Base-by-base conservation (phyloP, 2,329 filamentous ascomycete genomes). In the Myriosclerotinia scirpicola region DNA sequence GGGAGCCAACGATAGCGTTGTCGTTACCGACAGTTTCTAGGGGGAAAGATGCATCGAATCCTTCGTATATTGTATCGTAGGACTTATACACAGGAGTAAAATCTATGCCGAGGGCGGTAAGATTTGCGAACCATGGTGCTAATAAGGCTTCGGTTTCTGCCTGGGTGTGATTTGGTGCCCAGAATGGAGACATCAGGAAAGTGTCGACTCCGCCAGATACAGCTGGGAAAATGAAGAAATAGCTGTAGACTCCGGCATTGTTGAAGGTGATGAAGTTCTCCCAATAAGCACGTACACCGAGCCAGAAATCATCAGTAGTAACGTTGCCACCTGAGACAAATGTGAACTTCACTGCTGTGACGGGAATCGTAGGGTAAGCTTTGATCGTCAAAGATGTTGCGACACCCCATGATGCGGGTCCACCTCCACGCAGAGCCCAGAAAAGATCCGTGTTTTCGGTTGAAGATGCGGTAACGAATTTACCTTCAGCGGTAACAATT, bases 351-450 rank as follows among this genome's bases (percentile, higher is more conserved):
- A 80, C 75, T 5, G 78, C 75, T 3, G 75, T 70, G 0, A 78
- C 77, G 0, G 75, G 75, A 0, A 75, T 73, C 2, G 74, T 74
- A 1, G 80, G 81, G 0, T 81, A 79, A 0, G 83, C 82, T 68
- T 82, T 82, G 20, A 85, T 73, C 0, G 84, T 87, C 44, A 88
- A 76, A 0, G 84, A 85, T 1, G 81, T 82, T 22, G 88, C 80
- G 1, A 89, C 80, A 0, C 84, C 87, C 71, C 86, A 89, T 0
- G 85, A 88, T 17, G 62, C 66, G 9, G 68, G 67, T 17, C 72
- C 72, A 26, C 70, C 73, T 17, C 73, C 72, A 9, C 70, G 66
- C 9, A 75, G 66, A 42, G 69, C 69, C 67, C 69, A 74, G 67
- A 70, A 75, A 7, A 74, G n/a, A 48, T 71, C 71, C 2, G 71